Percentiles rank a stretch among this genome's conserved stretches.
Conservation (phyloP, 2,329 filamentous ascomycete species). For the Aspergillus sp. region DNA sequence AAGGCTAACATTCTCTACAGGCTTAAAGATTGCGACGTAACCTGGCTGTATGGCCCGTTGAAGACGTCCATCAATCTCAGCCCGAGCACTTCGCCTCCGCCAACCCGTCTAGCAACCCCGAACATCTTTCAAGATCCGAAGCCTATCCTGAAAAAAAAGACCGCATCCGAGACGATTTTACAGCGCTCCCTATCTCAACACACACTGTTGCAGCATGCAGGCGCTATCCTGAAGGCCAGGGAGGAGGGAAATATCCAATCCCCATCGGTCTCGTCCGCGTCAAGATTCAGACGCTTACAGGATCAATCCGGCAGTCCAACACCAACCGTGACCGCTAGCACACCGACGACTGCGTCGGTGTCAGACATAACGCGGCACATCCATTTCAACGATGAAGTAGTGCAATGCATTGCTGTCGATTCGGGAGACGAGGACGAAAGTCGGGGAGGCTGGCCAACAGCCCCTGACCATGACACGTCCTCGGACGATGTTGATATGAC, state of each 20-base stretch:
- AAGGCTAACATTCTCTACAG: slow-evolving; percentile 40
- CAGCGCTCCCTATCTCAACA: slow-evolving; percentile 81
- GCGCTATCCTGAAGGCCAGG: slow-evolving; percentile 76
- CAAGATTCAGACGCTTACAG: background rate
- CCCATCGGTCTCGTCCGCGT: slow-evolving; percentile 23
- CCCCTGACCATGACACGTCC: slow-evolving; percentile 48
- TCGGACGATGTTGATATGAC: slow-evolving; percentile 72
- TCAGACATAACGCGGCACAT: slow-evolving; percentile 78
- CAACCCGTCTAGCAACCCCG: slow-evolving; percentile 50
- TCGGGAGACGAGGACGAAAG: slow-evolving; percentile 66
- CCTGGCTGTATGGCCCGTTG: slow-evolving; percentile 91
- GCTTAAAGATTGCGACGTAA: slow-evolving; percentile 95
- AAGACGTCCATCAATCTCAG: slow-evolving; percentile 58
- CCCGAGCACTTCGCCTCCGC: slow-evolving; percentile 42
- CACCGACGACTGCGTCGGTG: slow-evolving; percentile 58
- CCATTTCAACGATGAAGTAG: slow-evolving; percentile 91
- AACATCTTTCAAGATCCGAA: slow-evolving; percentile 69
- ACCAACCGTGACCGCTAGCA: slow-evolving; percentile 42
- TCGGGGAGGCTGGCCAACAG: slow-evolving; percentile 30
- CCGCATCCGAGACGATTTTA: slow-evolving; percentile 91
- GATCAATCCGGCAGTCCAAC: slow-evolving; percentile 16
- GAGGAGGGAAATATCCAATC: slow-evolving; percentile 51
- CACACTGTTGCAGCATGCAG: slow-evolving; percentile 81
- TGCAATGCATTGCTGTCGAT: slow-evolving; percentile 91
- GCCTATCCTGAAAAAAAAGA: slow-evolving; percentile 91